Evolutionary conservation across 208 protist genomes (phyloP), one percentile per base, ranked within the genome.

Genomic region (Crithidia sp.): DNA sequence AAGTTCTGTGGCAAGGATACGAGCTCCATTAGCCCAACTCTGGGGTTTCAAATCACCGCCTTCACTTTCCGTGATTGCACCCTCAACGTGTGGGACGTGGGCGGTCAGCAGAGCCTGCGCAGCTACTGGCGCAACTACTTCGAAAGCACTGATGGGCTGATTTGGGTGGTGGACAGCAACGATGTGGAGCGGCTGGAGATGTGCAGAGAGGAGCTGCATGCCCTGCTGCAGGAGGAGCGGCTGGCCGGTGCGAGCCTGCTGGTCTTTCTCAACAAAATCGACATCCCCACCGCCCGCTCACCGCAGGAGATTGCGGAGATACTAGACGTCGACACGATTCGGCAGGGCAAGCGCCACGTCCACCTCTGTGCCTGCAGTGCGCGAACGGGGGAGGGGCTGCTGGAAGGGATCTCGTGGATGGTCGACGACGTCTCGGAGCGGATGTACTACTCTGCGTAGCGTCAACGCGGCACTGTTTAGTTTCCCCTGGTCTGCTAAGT

Each of bases 231-330:
- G 53, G 97, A 99, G 75, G 97, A 99, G 88, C 93, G 98, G 19
- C 86, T 99, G 0, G 98, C 98, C 12, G 99, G 99, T 5, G 98
- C 98, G 9, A 98, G 98, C 49, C 81, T 99, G 63, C 86, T 99
- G 2, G 90, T 99, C n/a, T 99, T 99, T 71, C 96, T 99, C 41
- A 99, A 99, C 85, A 99, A 99, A 85, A 95, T 99, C 66, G 99
- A 99, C 83, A 91, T 99, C 28, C 77, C 88, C 45, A 90, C 82
- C 2, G 77, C 94, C 7, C 78, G 95, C 19, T 55, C 80, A 36
- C 82, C 90, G 40, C 76, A 61, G 40, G 83, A 95, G 17, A 93
- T 97, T 69, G 89, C 90, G 19, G 50, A 62, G 37, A 60, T 89
- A 9, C 78, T 96, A 47, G 93, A 97, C 54, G 79, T 97, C 13